A percentile compares a stretch with the other conserved stretches of the same genome.
phyloP scores from a whole-genome alignment of 2,329 filamentous ascomycete species.

The Apiospora koreana region DNA sequence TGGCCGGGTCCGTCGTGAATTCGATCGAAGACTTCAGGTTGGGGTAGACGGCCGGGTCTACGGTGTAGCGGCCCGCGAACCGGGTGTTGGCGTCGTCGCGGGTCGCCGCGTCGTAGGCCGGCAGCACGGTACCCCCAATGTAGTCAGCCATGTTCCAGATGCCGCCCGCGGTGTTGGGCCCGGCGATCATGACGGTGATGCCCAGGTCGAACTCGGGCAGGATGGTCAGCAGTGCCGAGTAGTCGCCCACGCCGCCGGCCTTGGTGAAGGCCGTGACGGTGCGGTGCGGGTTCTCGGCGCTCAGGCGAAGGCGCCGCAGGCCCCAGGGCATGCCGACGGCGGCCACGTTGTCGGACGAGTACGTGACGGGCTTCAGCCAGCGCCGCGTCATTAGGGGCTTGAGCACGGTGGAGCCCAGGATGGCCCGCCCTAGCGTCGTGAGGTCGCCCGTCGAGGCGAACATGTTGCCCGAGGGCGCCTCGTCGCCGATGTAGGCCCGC shows the following conservation, averaged over 20 bases:
- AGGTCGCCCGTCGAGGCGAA: slow-evolving; percentile 34
- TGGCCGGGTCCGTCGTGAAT: slow-evolving; percentile 26
- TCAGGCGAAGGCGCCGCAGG: slow-evolving; percentile 29
- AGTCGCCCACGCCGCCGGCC: slow-evolving; percentile 32
- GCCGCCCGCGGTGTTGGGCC: slow-evolving; percentile 27
- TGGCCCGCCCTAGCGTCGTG: slow-evolving; percentile 31
- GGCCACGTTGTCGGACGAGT: slow-evolving; percentile 31
- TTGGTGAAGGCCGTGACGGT: slow-evolving; percentile 37
- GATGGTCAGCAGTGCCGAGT: slow-evolving; percentile 32
- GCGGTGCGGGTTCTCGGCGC: slow-evolving; percentile 25
- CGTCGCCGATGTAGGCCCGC: slow-evolving; percentile 33
- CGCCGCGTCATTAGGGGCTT: slow-evolving; percentile 32
- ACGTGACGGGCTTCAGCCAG: slow-evolving; percentile 34
- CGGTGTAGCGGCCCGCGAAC: slow-evolving; percentile 29
- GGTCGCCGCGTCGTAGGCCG: slow-evolving; percentile 28
- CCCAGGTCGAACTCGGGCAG: slow-evolving; percentile 38
- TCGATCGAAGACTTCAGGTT: slow-evolving; percentile 32
- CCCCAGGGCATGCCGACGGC: slow-evolving; percentile 36
- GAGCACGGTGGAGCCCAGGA: slow-evolving; percentile 32
- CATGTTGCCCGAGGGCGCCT: slow-evolving; percentile 35
- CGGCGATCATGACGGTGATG: slow-evolving; percentile 33
- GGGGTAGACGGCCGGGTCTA: neutral
- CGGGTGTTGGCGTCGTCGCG: slow-evolving; percentile 28
- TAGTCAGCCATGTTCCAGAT: slow-evolving; percentile 33
- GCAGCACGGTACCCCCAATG: slow-evolving; percentile 31